Conservation (phyloP, 805 yeast species). For the Danielia reshetovae region DNA sequence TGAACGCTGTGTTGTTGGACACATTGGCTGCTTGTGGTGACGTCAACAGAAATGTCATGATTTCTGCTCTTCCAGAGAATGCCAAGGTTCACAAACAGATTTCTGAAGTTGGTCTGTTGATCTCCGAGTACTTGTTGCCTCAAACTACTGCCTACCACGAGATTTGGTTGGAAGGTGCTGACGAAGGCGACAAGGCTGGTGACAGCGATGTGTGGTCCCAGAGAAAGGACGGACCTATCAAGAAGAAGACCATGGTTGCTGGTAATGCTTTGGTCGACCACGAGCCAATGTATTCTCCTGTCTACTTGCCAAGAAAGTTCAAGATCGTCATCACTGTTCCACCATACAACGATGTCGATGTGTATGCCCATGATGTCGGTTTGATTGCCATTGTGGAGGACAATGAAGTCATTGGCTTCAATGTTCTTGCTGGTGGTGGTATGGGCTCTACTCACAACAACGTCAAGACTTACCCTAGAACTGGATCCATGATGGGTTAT, state of each 20-base stretch:
- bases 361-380: slow-evolving; percentile 93
- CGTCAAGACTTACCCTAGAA: slow-evolving; percentile 92
- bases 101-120: slow-evolving; percentile 53
- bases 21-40: slow-evolving; percentile 98
- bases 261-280: slow-evolving; percentile 78
- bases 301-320: slow-evolving; percentile 92
- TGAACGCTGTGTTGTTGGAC: slow-evolving; percentile 86
- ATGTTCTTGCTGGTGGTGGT: slow-evolving; percentile 94
- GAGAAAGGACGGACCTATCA: slow-evolving; percentile 72
- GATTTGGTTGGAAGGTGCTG: slow-evolving; percentile 90
- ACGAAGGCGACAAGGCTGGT: slow-evolving; percentile 64
- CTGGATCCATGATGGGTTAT: slow-evolving; percentile 85
- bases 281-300: slow-evolving; percentile 85
- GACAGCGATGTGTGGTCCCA: slow-evolving; percentile 61
- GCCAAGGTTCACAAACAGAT: slow-evolving; percentile 79
- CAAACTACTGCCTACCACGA: slow-evolving; percentile 94
- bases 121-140: slow-evolving; percentile 84
- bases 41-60: slow-evolving; percentile 93
- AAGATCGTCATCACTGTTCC: slow-evolving; percentile 93
- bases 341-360: slow-evolving; percentile 95
- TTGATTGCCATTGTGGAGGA: slow-evolving; percentile 78
- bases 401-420: slow-evolving; percentile 69
- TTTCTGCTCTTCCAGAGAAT: slow-evolving; percentile 83
- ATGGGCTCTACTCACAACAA: slow-evolving; percentile 98
- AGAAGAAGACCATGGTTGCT: slow-evolving; percentile 78